Percentiles rank a stretch among this genome's conserved stretches.
phyloP scores from a whole-genome alignment of 1,284 basidiomycete species.

The Chalciporus sp. region DNA sequence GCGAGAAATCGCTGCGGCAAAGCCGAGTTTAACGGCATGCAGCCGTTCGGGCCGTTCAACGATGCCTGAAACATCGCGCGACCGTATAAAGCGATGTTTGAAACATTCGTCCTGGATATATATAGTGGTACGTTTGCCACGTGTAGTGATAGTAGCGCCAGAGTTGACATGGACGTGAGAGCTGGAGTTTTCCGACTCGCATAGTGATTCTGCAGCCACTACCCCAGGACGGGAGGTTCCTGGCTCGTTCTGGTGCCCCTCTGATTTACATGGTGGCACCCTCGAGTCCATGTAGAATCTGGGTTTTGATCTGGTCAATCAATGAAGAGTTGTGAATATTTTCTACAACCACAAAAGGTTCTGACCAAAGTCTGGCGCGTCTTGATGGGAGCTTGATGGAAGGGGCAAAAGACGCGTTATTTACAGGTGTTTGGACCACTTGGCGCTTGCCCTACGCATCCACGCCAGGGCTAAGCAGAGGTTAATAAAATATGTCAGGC shows the following conservation, averaged over 20 bases:
- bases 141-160: not conserved
- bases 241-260: not conserved
- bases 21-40: slow-evolving; percentile 76
- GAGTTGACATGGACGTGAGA: not conserved
- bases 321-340: not conserved
- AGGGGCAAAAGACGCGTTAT: not conserved
- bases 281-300: not conserved
- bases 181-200: not conserved
- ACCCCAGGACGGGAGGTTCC: not conserved
- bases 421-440: not conserved
- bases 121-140: slow-evolving; percentile 25
- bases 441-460: no score
- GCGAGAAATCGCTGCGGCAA: slow-evolving; percentile 76
- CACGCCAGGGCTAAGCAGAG: no score
- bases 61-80: slow-evolving; percentile 69
- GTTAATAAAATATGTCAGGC: no score
- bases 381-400: not conserved
- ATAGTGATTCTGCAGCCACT: not conserved
- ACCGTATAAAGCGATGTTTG: slow-evolving; percentile 79
- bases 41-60: slow-evolving; percentile 92
- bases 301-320: not conserved
- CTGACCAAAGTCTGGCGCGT: not conserved
- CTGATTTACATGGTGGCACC: not conserved
- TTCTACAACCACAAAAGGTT: not conserved
- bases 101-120: slow-evolving; percentile 71